These are phyloP conservation scores for Phialocephala subalpina DNA, from an alignment of 2,329 filamentous ascomycete species.

Conservation along the genomic window DNA sequence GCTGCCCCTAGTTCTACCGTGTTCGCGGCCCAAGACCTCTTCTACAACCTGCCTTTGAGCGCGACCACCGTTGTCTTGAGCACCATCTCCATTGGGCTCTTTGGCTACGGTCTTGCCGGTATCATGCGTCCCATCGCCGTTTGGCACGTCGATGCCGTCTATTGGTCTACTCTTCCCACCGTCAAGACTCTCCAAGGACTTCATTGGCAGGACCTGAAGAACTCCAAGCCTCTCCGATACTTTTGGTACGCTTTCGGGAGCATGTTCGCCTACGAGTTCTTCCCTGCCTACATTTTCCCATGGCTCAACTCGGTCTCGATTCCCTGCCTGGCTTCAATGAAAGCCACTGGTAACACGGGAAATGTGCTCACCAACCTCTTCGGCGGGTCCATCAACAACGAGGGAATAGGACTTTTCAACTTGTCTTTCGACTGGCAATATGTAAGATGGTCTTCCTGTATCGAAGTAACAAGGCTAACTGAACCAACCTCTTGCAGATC, in stretches of 20 bases:
- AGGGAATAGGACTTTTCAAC: conserved; percentile 52
- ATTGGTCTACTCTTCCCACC: conserved; percentile 50
- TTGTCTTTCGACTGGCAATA: conserved; percentile 56
- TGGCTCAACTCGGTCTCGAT: conserved; percentile 52
- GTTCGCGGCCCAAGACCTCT: conserved; percentile 55
- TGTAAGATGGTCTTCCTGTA: conserved; percentile 46
- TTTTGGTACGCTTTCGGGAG: conserved; percentile 52
- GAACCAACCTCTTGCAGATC: conserved; percentile 48
- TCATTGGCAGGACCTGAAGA: conserved; percentile 48
- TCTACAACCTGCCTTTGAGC: conserved; percentile 51
- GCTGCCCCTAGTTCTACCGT: conserved; percentile 51
- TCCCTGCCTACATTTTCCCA: conserved; percentile 57
- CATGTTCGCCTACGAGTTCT: conserved; percentile 56
- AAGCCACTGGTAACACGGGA: conserved; percentile 54
- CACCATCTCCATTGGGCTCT: conserved; percentile 55
- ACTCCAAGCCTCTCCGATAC: conserved; percentile 49
- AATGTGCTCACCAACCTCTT: conserved; percentile 56
- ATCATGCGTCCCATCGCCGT: conserved; percentile 54
- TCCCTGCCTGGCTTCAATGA: conserved; percentile 54
- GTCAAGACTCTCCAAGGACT: conserved; percentile 50
- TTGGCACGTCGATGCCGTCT: conserved; percentile 58
- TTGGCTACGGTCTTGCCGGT: conserved; percentile 58
- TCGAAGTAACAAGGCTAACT: conserved; percentile 7
- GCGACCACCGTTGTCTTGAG: conserved; percentile 53
- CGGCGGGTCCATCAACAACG: conserved; percentile 54